phyloP scores from a whole-genome alignment of 1,139 yeast species.

The Arxiozyma heterogenica region DNA sequence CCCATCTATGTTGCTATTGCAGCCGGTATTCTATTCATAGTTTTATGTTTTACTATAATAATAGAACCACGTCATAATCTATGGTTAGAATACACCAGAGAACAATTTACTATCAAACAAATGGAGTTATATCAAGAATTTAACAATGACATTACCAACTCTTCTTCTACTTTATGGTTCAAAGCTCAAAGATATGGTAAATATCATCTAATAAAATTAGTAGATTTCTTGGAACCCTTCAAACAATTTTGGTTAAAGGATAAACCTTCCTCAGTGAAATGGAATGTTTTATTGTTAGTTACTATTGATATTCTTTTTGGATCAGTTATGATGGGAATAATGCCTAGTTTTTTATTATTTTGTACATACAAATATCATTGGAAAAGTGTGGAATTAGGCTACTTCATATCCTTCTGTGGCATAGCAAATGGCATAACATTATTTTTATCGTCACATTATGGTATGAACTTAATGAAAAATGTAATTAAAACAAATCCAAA shows the following conservation, averaged over 20 bases:
- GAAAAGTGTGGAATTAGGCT: slow-evolving; percentile 52
- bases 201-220: slow-evolving; percentile 1
- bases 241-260: slow-evolving; percentile 36
- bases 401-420: slow-evolving; percentile 48
- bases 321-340: slow-evolving; percentile 29
- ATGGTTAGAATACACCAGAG: not conserved
- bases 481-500: slow-evolving; percentile 20
- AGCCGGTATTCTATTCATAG: slow-evolving; percentile 14
- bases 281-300: slow-evolving; percentile 41
- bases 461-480: slow-evolving; percentile 34
- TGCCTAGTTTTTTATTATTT: slow-evolving; percentile 46
- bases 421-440: slow-evolving; percentile 38
- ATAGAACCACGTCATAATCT: slow-evolving; percentile 45
- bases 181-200: slow-evolving; percentile 1
- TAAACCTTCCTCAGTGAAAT: slow-evolving; percentile 35
- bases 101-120: not conserved
- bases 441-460: slow-evolving; percentile 36
- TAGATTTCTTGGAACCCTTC: slow-evolving; percentile 39
- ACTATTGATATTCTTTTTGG: slow-evolving; percentile 39
- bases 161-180: not conserved
- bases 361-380: slow-evolving; percentile 52
- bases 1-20: slow-evolving; percentile 15
- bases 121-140: not conserved
- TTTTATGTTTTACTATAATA: slow-evolving; percentile 32
- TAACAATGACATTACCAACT: not conserved